Evolutionary conservation across 306 rosid genomes (phyloP), one percentile per base, ranked within the genome.

Genomic region (Psophocarpus tetragonolobus): DNA sequence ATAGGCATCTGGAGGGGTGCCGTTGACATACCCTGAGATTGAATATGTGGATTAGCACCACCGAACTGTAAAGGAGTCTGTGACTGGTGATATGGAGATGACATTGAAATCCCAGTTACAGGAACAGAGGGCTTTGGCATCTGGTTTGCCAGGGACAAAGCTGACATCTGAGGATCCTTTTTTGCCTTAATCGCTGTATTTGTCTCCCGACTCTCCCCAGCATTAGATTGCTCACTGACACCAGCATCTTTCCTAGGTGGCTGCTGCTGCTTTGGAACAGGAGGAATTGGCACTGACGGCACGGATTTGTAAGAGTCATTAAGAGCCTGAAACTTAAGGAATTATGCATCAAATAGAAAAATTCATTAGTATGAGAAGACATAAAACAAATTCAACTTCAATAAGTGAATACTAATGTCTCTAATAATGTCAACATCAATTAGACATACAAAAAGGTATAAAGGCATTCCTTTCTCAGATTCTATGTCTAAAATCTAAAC

Each of bases 31-130:
- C 89, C 91, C 85, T 93, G 98, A 48, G 97, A 87, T 62, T 88
- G 98, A 60, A 96, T 86, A 81, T 88, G 97, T 66, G 87, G 93
- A 75, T 71, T 96, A 65, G 90, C 92, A 72, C 90, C 93, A 70
- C 92, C 91, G 86, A 86, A 96, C 78, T 88, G 97, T 65, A 90
- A 80, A 29, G 98, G 12, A 72, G 84, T 82, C 72, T 88, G 98
- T 24, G 93, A 42, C 41, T 90, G 98, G 67, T 90, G 93, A 80
- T 75, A 93, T 67, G 91, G 87, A 76, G 85, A 42, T 57, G 87
- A 54, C 83, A 93, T 78, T 58, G 99, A 76, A 45, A 91, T 91
- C 74, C 94, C 97, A 73, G 88, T 45, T 78, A 87, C 80, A 14
- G 91, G 77, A 68, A 41, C 86, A 68, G 94, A 79, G 44, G 93